Conservation (phyloP, 768 basidiomycete species). For the Trametes elegans region DNA sequence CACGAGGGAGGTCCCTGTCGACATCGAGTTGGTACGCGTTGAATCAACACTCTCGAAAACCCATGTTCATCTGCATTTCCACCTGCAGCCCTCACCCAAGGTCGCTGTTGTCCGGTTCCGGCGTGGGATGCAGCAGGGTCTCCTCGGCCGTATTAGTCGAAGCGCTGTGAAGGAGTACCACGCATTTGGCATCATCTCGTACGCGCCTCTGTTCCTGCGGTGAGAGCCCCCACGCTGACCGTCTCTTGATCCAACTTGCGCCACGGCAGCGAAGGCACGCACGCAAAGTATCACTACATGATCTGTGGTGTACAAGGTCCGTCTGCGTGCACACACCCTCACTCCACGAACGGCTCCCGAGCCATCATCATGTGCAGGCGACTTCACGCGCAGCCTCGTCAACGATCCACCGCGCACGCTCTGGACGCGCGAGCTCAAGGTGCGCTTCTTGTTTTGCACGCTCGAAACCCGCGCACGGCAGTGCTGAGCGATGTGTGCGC, state of each 20-base stretch:
- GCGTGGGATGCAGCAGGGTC: constrained; percentile 83
- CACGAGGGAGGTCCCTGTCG: constrained; percentile 67
- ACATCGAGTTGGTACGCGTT: constrained; percentile 66
- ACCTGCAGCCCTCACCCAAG: constrained; percentile 66
- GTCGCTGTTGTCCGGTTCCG: constrained; percentile 77
- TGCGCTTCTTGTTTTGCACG: constrained; percentile 33
- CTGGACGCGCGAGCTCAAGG: constrained; percentile 83
- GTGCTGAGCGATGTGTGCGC: constrained; percentile 1
- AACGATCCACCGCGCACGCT: constrained; percentile 64
- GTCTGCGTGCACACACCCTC: neutral
- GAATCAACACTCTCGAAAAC: neutral
- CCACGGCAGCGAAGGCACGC: constrained; percentile 55
- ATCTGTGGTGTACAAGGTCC: constrained; percentile 70
- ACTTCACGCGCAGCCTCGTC: constrained; percentile 74
- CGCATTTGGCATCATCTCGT: constrained; percentile 79
- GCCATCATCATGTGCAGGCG: constrained; percentile 38
- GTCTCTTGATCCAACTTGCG: too few species aligned
- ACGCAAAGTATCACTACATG: constrained; percentile 77
- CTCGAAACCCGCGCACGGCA: neutral
- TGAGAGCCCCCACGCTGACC: constrained; percentile 6
- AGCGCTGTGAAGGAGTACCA: constrained; percentile 79
- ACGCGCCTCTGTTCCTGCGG: constrained; percentile 25
- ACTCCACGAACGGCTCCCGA: constrained; percentile 19
- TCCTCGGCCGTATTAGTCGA: constrained; percentile 71
- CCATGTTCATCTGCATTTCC: constrained; percentile 9